Percentiles rank a stretch among this genome's conserved stretches.
These are phyloP conservation scores for Pseudogymnoascus sp. DNA, from an alignment of 2,329 filamentous ascomycete species.

Conservation along the genomic window DNA sequence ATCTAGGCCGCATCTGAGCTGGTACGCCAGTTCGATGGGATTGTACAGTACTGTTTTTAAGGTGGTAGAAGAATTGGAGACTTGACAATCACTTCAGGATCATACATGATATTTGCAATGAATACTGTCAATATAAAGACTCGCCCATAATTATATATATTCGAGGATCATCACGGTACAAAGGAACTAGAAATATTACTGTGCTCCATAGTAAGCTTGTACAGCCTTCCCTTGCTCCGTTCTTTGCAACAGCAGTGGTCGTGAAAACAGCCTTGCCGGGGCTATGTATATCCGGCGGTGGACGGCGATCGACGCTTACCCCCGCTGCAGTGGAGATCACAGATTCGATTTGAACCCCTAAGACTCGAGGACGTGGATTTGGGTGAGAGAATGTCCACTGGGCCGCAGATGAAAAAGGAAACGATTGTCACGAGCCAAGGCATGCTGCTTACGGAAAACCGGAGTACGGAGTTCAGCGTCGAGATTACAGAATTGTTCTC, in stretches of 20 bases:
- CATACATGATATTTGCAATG: not conserved
- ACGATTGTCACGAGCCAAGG: not conserved
- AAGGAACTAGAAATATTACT: not conserved
- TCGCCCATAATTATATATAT: not conserved
- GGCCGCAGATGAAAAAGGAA: not conserved
- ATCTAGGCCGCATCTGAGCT: not conserved
- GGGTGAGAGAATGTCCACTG: not conserved
- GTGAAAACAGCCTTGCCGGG: not conserved
- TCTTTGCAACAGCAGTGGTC: not conserved
- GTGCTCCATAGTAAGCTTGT: not conserved
- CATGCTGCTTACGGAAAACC: not conserved
- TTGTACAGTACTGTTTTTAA: slow-evolving; percentile 5
- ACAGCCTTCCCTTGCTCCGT: not conserved
- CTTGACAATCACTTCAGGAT: not conserved
- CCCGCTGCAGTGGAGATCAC: not conserved
- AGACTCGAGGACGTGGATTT: not conserved
- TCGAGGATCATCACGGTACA: not conserved
- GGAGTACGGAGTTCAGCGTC: not conserved
- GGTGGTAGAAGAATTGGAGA: not conserved
- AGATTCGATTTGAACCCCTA: not conserved
- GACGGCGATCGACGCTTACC: not conserved
- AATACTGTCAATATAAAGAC: not conserved
- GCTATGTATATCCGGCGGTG: not conserved
- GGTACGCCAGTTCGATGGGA: slow-evolving; percentile 2
- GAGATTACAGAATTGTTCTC: not conserved